Evolutionary conservation across 164 flowering plant genomes (phyloP).

Genomic region (Euptelea pleiosperma): DNA sequence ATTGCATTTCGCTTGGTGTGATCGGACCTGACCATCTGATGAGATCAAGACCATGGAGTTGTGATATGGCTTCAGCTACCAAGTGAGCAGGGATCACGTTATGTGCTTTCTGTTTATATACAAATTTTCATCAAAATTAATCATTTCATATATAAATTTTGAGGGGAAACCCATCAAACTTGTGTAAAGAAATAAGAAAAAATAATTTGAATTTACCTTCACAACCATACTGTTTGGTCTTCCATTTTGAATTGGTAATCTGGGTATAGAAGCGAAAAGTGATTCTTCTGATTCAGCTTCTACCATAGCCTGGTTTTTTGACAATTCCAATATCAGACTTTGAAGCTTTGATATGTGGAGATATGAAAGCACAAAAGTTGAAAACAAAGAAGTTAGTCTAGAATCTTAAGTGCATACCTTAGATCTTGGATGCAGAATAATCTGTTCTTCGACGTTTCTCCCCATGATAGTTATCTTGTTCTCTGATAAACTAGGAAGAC

Average conservation of each 20-base stretch:
- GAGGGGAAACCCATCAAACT: constrained; percentile 5
- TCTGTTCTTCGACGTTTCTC: constrained; percentile 24
- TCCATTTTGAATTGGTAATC: constrained; percentile 33
- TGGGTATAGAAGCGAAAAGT: constrained; percentile 30
- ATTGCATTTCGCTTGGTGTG: constrained; percentile 71
- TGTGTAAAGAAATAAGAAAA: neutral
- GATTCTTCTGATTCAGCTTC: constrained; percentile 34
- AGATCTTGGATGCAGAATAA: constrained; percentile 24
- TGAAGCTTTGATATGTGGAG: neutral
- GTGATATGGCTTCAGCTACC: constrained; percentile 79
- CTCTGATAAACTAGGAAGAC: constrained; percentile 9
- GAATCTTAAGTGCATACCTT: constrained; percentile 27
- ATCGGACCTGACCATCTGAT: constrained; percentile 86
- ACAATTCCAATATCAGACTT: constrained; percentile 3
- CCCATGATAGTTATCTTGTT: constrained; percentile 17
- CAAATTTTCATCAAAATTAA: neutral
- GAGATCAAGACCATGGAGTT: constrained; percentile 62
- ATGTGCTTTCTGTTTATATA: constrained; percentile 51
- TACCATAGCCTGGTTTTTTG: constrained; percentile 26
- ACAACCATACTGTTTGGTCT: constrained; percentile 66
- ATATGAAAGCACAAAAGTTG: neutral
- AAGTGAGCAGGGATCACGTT: constrained; percentile 71
- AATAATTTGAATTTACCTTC: constrained; percentile 39
- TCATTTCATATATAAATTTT: neutral
- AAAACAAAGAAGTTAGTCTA: neutral